Conservation (phyloP, 1,139 yeast genomes). For the Nakaseomyces nivariensis region DNA sequence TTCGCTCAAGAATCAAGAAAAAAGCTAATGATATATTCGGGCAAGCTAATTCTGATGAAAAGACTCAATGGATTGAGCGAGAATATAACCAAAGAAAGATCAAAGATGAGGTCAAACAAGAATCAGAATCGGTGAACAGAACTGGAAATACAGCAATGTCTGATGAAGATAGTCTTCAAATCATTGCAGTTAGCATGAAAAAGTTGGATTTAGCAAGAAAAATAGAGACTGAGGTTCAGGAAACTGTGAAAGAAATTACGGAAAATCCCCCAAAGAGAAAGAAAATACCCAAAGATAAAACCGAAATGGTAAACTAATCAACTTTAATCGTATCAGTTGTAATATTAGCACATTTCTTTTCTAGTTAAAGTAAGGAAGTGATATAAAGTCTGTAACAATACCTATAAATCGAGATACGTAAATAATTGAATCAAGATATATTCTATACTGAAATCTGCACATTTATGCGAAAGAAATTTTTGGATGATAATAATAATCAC, state of each 20-base stretch:
- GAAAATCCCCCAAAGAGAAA: slow-evolving; percentile 8
- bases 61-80: slow-evolving; percentile 61
- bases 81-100: slow-evolving; percentile 59
- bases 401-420: neutral
- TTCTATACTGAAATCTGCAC: too few relatives aligned
- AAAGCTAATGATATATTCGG: slow-evolving; percentile 67
- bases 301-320: neutral
- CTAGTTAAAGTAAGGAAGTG: too few relatives aligned
- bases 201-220: slow-evolving; percentile 23
- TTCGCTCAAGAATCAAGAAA: slow-evolving; percentile 64
- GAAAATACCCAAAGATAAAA: neutral
- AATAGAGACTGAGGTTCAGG: slow-evolving; percentile 21
- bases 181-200: slow-evolving; percentile 21
- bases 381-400: neutral
- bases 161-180: slow-evolving; percentile 24
- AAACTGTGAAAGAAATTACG: slow-evolving; percentile 10
- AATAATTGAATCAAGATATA: too few relatives aligned
- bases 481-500: slow-evolving; percentile 29
- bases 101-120: slow-evolving; percentile 35
- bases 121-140: slow-evolving; percentile 1
- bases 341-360: too few relatives aligned
- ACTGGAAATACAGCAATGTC: slow-evolving; percentile 11
- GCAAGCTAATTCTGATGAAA: slow-evolving; percentile 43
- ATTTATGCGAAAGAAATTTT: slow-evolving; percentile 20
- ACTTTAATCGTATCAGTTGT: neutral